Evolutionary conservation across 768 basidiomycete genomes (phyloP), one percentile per base, ranked within the genome.

Genomic region (Russula ochroleuca): DNA sequence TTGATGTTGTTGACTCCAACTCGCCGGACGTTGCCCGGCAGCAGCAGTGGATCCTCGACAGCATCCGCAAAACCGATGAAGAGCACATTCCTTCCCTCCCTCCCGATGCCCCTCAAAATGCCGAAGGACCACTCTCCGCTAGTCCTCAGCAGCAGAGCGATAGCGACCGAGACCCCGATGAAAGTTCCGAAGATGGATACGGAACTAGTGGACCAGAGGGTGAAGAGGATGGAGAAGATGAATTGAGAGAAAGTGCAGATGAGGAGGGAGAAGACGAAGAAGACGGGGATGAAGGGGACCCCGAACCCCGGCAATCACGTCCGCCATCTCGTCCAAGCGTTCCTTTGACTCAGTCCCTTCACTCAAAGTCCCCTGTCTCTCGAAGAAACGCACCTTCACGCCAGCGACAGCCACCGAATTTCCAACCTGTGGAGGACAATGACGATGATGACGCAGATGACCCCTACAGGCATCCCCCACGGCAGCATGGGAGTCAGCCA

Each of bases 1-100:
- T 67, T 3, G 35, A 67, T 33, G 38, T 59, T 10, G 62, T 62
- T 23, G 58, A 50, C 33, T 43, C 55, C 21, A 62, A 65, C n/a
- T 68, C 67, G 14, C 65, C 66, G 5, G 65, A 68, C 45, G 65
- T 67, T 38, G 56, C 43, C n/a, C 48, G 63, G 23, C 59, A 68
- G 56, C 68, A 68, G 53, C 68, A 68, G 59, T 57, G 40, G 61
- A 68, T 67, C 49, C 56, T 68, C 28, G 68, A 68, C 7, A 54
- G 43, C 28, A 67, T 68, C 49, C 57, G 51, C 38, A 68, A 63
- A 62, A 14, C 25, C 23, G 62, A 67, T 0, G 47, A 51, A n/a
- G 35, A 61, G 28, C 38, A 14, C 10, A 5, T 19, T 0, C 33
- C 60, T 17, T 45, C 41, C 21, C 5, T 3, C 23, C 3, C 52